These are phyloP conservation scores for Conoideocrella luteorostrata DNA, from an alignment of 2,329 filamentous ascomycete genomes.

Conservation along the genomic window DNA sequence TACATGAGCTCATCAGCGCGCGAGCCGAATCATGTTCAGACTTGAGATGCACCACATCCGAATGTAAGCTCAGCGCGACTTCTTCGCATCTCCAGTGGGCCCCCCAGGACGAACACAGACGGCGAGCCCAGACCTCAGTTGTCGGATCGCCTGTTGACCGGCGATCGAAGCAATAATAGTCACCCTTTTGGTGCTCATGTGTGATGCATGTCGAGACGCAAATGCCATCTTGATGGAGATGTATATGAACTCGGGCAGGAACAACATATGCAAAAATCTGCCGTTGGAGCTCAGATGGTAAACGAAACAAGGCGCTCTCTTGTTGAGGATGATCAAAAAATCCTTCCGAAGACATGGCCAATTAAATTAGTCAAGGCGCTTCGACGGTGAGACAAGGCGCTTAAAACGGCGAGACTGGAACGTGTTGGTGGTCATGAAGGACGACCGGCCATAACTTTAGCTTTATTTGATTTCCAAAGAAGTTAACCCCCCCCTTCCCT, in stretches of 20 bases:
- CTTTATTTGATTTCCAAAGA: no score
- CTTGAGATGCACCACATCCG: not conserved
- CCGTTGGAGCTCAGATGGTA: conserved; percentile 4
- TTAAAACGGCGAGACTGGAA: no score
- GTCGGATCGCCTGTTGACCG: conserved; percentile 8
- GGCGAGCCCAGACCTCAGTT: conserved; percentile 9
- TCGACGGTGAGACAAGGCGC: no score
- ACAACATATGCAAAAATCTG: conserved; percentile 6
- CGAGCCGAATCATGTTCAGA: not conserved
- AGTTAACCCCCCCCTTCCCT: no score
- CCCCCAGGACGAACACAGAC: conserved; percentile 8
- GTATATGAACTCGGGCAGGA: conserved; percentile 3
- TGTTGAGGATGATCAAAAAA: not conserved
- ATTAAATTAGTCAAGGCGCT: no score
- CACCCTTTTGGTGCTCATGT: not conserved
- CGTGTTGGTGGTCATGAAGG: no score
- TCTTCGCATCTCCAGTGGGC: conserved; percentile 11
- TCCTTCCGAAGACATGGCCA: not conserved
- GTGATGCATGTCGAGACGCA: conserved; percentile 8
- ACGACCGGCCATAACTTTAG: no score
- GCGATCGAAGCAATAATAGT: conserved; percentile 11
- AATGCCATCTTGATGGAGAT: not conserved
- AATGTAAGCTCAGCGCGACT: conserved; percentile 4
- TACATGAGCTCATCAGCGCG: conserved; percentile 8
- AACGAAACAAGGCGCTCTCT: conserved; percentile 2